Conservation (phyloP, 768 basidiomycete genomes). For the Candolleomyces efflorescens region DNA sequence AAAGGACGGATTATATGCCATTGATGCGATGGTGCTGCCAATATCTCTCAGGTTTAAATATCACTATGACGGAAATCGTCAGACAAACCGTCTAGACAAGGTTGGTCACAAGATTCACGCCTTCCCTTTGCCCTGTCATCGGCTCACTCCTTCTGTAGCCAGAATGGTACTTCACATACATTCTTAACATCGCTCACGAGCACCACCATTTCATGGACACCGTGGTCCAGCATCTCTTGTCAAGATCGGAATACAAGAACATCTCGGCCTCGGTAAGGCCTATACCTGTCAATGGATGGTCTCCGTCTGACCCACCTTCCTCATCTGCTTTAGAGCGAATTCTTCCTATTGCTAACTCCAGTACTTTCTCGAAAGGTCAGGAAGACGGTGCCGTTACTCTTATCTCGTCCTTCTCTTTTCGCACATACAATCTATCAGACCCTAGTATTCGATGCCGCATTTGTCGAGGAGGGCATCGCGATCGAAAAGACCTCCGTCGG, state of each 20-base stretch:
- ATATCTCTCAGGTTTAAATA: constrained; percentile 87
- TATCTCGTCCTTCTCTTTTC: constrained; percentile 77
- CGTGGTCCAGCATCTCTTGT: constrained; percentile 67
- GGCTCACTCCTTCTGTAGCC: constrained; percentile 47
- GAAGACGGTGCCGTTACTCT: constrained; percentile 66
- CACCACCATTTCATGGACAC: constrained; percentile 77
- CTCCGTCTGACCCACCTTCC: not conserved
- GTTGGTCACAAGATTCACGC: constrained; percentile 29
- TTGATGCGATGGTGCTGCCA: constrained; percentile 82
- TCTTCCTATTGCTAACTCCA: constrained; percentile 73
- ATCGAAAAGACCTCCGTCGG: constrained; percentile 47
- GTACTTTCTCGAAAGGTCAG: constrained; percentile 72
- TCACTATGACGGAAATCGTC: constrained; percentile 84
- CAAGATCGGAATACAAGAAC: constrained; percentile 53
- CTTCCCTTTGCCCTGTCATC: not conserved
- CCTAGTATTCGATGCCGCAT: constrained; percentile 76
- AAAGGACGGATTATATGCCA: constrained; percentile 69
- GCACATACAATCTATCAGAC: constrained; percentile 97
- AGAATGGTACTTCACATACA: constrained; percentile 95
- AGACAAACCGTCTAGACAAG: constrained; percentile 93
- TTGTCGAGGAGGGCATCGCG: constrained; percentile 71
- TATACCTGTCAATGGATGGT: not conserved
- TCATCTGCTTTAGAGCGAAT: constrained; percentile 60
- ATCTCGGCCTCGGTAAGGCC: constrained; percentile 73
- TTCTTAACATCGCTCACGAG: constrained; percentile 83